phyloP scores from a whole-genome alignment of 1,284 basidiomycete genomes.

The Sphaerobolus stellatus region DNA sequence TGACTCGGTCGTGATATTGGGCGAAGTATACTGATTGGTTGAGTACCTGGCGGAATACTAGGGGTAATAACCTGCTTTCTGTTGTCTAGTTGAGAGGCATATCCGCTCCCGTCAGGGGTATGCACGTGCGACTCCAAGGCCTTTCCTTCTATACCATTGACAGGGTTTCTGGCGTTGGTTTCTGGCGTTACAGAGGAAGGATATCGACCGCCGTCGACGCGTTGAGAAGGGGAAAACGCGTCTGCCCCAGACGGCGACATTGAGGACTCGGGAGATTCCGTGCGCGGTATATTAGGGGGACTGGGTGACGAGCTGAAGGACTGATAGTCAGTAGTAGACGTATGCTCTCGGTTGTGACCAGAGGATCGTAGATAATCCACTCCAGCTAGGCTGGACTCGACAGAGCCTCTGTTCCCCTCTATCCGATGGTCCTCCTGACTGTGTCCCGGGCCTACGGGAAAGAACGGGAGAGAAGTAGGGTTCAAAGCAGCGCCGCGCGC shows the following conservation, averaged over 20 bases:
- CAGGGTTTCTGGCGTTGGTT: not conserved
- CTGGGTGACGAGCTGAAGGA: slow-evolving; percentile 70
- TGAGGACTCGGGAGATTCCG: slow-evolving; percentile 10
- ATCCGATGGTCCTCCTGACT: slow-evolving; percentile 12
- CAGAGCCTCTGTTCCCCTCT: slow-evolving; percentile 46
- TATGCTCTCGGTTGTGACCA: slow-evolving; percentile 44
- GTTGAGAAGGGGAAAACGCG: not conserved
- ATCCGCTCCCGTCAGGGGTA: slow-evolving; percentile 37
- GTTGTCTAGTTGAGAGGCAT: slow-evolving; percentile 22
- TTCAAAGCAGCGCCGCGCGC: slow-evolving; percentile 70
- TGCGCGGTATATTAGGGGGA: slow-evolving; percentile 40
- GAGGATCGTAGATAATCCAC: slow-evolving; percentile 42
- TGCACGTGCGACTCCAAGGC: slow-evolving; percentile 27
- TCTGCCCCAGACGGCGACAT: slow-evolving; percentile 1
- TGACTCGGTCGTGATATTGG: slow-evolving; percentile 41
- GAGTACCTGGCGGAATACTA: slow-evolving; percentile 14
- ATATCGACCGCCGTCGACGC: no score
- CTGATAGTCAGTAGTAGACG: slow-evolving; percentile 61
- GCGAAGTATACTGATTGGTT: slow-evolving; percentile 16
- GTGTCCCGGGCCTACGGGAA: slow-evolving; percentile 54
- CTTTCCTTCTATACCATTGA: not conserved
- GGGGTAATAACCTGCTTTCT: no score
- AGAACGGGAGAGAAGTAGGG: slow-evolving; percentile 79
- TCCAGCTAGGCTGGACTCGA: slow-evolving; percentile 44
- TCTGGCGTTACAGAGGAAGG: no score